A percentile compares a stretch with the other conserved stretches of the same genome.
Evolutionary conservation across 2,329 filamentous ascomycete genomes (phyloP).

Genomic region (Neurospora crassa): DNA sequence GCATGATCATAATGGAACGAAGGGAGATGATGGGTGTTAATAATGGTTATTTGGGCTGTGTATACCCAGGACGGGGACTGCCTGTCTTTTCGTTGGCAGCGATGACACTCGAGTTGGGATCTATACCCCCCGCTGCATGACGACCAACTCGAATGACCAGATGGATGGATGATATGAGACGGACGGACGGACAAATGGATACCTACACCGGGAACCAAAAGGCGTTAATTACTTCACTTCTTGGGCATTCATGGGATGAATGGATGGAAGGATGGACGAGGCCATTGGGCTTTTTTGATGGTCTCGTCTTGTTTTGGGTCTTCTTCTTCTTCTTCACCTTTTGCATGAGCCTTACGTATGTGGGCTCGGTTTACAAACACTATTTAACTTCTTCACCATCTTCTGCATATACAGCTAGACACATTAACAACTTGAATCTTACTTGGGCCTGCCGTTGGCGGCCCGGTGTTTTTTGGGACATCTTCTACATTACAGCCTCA

Average conservation of each 20-base stretch:
- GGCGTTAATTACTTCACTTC: not conserved
- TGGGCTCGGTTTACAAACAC: slow-evolving; percentile 1
- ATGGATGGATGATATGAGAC: not conserved
- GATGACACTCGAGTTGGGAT: not conserved
- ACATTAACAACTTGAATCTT: not conserved
- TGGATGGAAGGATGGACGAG: not conserved
- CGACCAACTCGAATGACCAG: not conserved
- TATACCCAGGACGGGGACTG: not conserved
- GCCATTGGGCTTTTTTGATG: not conserved
- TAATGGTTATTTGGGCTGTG: not conserved
- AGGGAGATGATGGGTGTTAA: not conserved
- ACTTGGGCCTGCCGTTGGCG: not conserved
- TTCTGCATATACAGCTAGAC: not conserved
- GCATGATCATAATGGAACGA: not conserved
- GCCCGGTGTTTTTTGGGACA: not conserved
- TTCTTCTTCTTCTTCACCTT: not conserved
- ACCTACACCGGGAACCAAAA: not conserved
- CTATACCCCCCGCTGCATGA: not conserved
- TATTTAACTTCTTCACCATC: not conserved
- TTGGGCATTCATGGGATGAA: not conserved
- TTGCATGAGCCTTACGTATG: not conserved
- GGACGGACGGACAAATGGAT: not conserved
- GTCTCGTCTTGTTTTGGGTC: not conserved
- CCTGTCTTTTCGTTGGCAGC: not conserved
- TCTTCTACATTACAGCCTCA: no score